Base-by-base conservation (phyloP, 495 filamentous ascomycete species). In the Hypoxylon perforatum region DNA sequence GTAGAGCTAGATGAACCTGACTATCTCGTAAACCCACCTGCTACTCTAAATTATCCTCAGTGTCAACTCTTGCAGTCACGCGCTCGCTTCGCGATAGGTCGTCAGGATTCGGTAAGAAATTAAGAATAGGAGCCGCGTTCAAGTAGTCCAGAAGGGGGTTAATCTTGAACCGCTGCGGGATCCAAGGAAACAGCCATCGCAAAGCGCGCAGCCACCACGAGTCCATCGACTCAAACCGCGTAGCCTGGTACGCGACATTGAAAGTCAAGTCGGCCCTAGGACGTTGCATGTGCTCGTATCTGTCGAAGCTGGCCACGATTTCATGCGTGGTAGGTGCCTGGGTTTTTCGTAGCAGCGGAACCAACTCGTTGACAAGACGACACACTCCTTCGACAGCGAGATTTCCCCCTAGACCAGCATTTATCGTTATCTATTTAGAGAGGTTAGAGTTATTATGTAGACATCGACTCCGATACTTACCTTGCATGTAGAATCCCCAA, bases 201-300 rank as follows among this genome's bases (percentile, higher is more conserved):
- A 69, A 30, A 10, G 65, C 12, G 0, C 46, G 17, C 44, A 67
- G 12, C 63, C 65, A 70, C 36, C 23, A 53, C 7, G 65, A 56
- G n/a, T 74, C 65, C 69, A 68, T 74, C 8, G 72, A 41, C 21
- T 74, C 69, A 39, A 70, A 74, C 4, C 63, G 61, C 3, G 65
- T 74, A 1, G 52, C 6, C 1, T 56, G 55, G 25, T 48, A 19
- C 3, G 72, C 72, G n/a, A 59, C 12, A 1, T 19, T 22, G 2
- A 65, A 57, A n/a, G 35, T 35, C 5, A 42, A 15, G 6, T 67
- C 23, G n/a, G 72, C 65, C 10, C 52, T 49, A 2, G 59, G 69
- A 7, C 72, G 62, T 36, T 74, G 72, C 22, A 35, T 63, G n/a
- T 21, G 10, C 42, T 72, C 69, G 23, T 74, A 74, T 21, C 12